Conservation (phyloP, 768 basidiomycete species). For the Leccinellum albellum region DNA sequence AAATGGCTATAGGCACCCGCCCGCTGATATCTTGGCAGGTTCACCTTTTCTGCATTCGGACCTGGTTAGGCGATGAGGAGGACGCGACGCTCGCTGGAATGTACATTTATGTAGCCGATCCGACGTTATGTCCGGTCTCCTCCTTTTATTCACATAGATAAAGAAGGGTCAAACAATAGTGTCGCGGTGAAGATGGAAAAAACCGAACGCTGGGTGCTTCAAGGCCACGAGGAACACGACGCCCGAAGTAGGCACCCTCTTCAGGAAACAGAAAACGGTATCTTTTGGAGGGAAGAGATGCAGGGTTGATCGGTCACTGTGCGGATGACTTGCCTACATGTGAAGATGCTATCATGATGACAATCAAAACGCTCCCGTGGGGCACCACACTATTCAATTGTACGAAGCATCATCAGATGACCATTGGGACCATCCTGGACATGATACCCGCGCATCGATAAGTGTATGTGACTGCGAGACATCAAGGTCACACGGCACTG, state of each 20-base stretch:
- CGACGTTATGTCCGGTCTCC: neutral
- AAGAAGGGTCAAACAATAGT: neutral
- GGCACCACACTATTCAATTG: neutral
- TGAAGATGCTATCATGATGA: conserved; percentile 9
- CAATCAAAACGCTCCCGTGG: neutral
- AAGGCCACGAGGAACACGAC: neutral
- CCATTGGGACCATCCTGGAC: neutral
- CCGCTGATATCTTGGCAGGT: neutral
- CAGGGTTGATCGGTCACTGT: neutral
- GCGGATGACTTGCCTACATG: neutral
- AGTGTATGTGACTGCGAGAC: neutral
- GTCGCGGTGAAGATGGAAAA: neutral
- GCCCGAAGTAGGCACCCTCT: neutral
- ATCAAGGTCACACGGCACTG: neutral
- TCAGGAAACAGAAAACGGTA: neutral
- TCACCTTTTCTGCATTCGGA: neutral
- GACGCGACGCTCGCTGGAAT: neutral
- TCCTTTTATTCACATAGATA: neutral
- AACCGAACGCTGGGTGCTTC: neutral
- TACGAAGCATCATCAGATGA: neutral
- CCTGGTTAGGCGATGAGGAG: neutral
- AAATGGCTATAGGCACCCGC: neutral
- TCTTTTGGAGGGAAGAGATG: neutral
- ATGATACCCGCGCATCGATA: neutral
- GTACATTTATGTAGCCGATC: neutral